These are phyloP conservation scores for Alternaria triticimaculans DNA, from an alignment of 2,329 filamentous ascomycete species.

Conservation along the genomic window DNA sequence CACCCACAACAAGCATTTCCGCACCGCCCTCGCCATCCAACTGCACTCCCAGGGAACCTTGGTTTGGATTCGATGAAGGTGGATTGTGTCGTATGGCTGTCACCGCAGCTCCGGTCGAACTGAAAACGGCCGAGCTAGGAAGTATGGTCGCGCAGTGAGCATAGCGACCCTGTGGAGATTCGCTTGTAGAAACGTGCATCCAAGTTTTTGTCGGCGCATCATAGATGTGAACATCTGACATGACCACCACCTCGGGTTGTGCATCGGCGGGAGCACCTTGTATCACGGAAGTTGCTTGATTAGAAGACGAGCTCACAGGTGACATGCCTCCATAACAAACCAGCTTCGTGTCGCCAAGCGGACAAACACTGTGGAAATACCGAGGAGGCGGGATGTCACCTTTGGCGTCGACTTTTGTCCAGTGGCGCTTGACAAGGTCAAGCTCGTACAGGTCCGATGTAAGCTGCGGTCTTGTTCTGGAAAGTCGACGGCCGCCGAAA, in stretches of 20 bases:
- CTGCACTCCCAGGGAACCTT: conserved; percentile 84
- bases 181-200: conserved; percentile 81
- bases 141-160: conserved; percentile 94
- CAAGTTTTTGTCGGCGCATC: conserved; percentile 83
- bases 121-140: conserved; percentile 85
- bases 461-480: conserved; percentile 80
- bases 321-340: conserved; percentile 99
- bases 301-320: conserved; percentile 63
- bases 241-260: conserved; percentile 88
- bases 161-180: conserved; percentile 91
- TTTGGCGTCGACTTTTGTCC: conserved; percentile 84
- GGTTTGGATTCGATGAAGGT: conserved; percentile 79
- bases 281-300: conserved; percentile 44
- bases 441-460: conserved; percentile 93
- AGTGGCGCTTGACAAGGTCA: conserved; percentile 88
- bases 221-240: conserved; percentile 97
- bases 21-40: conserved; percentile 91
- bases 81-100: conserved; percentile 92
- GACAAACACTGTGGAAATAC: conserved; percentile 97
- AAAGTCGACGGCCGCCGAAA: conserved; percentile 89
- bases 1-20: conserved; percentile 96
- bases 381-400: conserved; percentile 89
- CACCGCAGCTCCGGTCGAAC: conserved; percentile 80
- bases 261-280: conserved; percentile 60
- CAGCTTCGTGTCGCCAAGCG: conserved; percentile 91